A percentile compares a stretch with the other conserved stretches of the same genome.
phyloP scores from a whole-genome alignment of 2,329 filamentous ascomycete genomes.

The Tolypocladium capitatum region DNA sequence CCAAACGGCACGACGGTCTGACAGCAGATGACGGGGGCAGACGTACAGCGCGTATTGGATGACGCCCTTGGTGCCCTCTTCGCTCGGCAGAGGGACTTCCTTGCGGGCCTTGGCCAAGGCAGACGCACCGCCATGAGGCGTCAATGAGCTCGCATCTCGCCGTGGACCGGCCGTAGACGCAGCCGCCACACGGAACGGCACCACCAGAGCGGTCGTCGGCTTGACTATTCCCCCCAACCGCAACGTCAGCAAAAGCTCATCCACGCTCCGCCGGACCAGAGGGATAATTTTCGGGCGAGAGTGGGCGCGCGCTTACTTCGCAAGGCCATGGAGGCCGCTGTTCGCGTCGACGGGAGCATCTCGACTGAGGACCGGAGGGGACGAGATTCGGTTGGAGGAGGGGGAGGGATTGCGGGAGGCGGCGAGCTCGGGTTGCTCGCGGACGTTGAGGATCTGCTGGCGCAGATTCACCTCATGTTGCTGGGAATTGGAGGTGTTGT shows the following conservation, averaged over 20 bases:
- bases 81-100: slow-evolving; percentile 65
- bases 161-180: slow-evolving; percentile 54
- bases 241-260: neutral
- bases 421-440: neutral
- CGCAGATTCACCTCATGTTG: slow-evolving; percentile 1
- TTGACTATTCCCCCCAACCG: slow-evolving; percentile 38
- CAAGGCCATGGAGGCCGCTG: slow-evolving; percentile 37
- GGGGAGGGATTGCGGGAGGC: neutral
- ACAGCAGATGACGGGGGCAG: neutral
- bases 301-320: slow-evolving; percentile 24
- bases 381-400: neutral
- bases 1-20: neutral
- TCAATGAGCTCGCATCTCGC: slow-evolving; percentile 46
- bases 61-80: slow-evolving; percentile 66
- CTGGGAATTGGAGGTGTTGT: neutral
- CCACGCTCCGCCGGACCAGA: neutral
- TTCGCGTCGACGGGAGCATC: slow-evolving; percentile 37
- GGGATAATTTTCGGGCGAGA: slow-evolving; percentile 1
- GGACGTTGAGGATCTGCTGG: slow-evolving; percentile 1
- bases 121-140: slow-evolving; percentile 38
- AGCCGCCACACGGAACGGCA: slow-evolving; percentile 49
- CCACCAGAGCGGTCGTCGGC: slow-evolving; percentile 47
- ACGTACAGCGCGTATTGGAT: slow-evolving; percentile 80
- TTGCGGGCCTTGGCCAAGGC: slow-evolving; percentile 44
- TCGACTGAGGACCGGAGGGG: slow-evolving; percentile 6